Conservation (phyloP, 2,329 filamentous ascomycete genomes). For the Fusarium coicis region DNA sequence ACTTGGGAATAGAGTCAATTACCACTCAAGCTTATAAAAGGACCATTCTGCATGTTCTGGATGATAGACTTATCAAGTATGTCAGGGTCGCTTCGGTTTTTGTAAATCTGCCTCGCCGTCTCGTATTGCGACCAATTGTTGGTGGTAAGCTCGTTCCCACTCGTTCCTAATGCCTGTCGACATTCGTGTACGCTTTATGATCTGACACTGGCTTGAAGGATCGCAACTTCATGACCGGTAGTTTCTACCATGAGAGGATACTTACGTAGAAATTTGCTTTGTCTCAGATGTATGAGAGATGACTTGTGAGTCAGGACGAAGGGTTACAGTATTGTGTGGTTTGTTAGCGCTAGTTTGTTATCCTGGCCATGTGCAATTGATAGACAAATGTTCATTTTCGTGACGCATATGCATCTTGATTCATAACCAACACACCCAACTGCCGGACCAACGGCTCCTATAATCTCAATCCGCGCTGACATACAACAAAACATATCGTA, state of each 20-base stretch:
- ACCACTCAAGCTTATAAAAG: neutral
- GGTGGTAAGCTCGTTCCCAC: neutral
- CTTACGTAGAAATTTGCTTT: neutral
- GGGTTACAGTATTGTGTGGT: neutral
- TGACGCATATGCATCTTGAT: neutral
- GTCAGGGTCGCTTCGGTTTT: neutral
- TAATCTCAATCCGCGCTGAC: neutral
- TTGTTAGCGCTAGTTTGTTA: neutral
- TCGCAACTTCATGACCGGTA: neutral
- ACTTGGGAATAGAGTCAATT: neutral
- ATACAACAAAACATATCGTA: slow-evolving; percentile 15
- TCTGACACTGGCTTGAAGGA: neutral
- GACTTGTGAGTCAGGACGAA: neutral
- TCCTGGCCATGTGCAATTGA: neutral
- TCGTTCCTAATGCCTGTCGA: neutral
- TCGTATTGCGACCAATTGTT: neutral
- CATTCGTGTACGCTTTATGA: neutral
- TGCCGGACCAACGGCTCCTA: neutral
- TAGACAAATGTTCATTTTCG: neutral
- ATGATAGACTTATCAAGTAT: neutral
- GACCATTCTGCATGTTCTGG: neutral
- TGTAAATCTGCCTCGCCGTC: neutral
- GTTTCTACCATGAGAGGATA: neutral
- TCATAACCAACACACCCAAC: neutral
- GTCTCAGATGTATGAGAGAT: neutral